Percentiles rank a stretch among this genome's conserved stretches.
These are phyloP conservation scores for Arachis monticola DNA, from an alignment of 331 rosid species.

Conservation along the genomic window DNA sequence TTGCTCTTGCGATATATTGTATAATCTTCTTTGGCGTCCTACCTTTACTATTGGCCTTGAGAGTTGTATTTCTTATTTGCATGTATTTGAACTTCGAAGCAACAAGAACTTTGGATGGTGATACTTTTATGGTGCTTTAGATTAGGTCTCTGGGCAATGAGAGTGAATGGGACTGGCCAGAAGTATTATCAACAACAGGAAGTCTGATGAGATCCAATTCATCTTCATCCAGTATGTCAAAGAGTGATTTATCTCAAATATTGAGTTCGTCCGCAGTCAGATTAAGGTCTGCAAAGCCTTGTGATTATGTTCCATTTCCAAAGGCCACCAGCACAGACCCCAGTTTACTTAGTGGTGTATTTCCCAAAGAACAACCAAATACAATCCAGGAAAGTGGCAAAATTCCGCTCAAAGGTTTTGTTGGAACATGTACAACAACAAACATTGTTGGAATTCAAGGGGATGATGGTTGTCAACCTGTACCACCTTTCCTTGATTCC, in stretches of 20 bases:
- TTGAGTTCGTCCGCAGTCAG: slow-evolving; percentile 47
- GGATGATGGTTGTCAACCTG: slow-evolving; percentile 43
- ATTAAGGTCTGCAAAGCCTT: slow-evolving; percentile 51
- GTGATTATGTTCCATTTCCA: slow-evolving; percentile 46
- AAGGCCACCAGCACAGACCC: slow-evolving; percentile 42
- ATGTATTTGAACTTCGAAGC: slow-evolving; percentile 59
- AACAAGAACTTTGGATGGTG: slow-evolving; percentile 73
- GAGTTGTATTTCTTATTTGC: slow-evolving; percentile 62
- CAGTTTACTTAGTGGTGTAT: slow-evolving; percentile 46
- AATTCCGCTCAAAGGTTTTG: slow-evolving; percentile 45
- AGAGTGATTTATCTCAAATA: slow-evolving; percentile 44
- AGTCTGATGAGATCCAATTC: slow-evolving; percentile 53
- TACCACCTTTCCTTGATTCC: slow-evolving; percentile 48
- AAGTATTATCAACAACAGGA: slow-evolving; percentile 60
- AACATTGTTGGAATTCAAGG: slow-evolving; percentile 44
- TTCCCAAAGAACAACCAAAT: slow-evolving; percentile 47
- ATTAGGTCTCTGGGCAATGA: slow-evolving; percentile 75
- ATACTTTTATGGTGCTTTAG: slow-evolving; percentile 85
- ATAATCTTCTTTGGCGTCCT: slow-evolving; percentile 21
- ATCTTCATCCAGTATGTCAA: slow-evolving; percentile 47
- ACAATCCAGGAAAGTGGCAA: slow-evolving; percentile 41
- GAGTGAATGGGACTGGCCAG: slow-evolving; percentile 86
- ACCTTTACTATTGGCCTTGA: slow-evolving; percentile 49
- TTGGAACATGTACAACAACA: slow-evolving; percentile 38
- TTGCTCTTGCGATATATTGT: neutral